Percentiles rank a stretch among this genome's conserved stretches.
phyloP scores from a whole-genome alignment of 768 basidiomycete genomes.

The Lentinula lateritia region DNA sequence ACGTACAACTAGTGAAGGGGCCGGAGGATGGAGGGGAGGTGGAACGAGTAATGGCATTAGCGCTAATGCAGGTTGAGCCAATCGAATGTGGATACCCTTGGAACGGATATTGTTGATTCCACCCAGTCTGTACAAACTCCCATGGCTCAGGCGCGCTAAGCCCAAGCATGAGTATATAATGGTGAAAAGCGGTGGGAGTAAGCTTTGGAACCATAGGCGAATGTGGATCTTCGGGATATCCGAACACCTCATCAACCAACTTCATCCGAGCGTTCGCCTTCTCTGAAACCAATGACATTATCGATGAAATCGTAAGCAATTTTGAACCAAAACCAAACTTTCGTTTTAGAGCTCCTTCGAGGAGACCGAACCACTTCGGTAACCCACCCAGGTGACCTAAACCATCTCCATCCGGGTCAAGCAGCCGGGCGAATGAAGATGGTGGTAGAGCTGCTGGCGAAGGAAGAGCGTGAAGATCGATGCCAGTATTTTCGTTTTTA shows the following conservation, averaged over 20 bases:
- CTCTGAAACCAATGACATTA: background rate
- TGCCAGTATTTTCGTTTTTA: background rate
- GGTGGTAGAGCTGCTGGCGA: background rate
- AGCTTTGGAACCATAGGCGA: background rate
- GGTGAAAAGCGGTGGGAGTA: background rate
- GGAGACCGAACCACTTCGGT: background rate
- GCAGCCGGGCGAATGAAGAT: background rate
- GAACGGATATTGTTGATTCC: conserved; percentile 1
- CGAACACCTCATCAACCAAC: background rate
- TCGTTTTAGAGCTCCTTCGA: background rate
- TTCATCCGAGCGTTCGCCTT: background rate
- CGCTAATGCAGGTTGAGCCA: background rate
- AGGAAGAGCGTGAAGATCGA: background rate
- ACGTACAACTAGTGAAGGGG: too few species aligned
- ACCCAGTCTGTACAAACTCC: background rate
- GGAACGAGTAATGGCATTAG: too few species aligned
- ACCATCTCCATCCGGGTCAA: conserved; percentile 4
- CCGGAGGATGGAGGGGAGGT: background rate
- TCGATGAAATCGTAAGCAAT: too few species aligned
- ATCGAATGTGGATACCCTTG: background rate
- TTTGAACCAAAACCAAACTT: background rate
- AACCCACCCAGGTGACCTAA: background rate
- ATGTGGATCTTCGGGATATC: background rate
- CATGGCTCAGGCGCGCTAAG: background rate
- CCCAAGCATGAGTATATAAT: conserved; percentile 3